A percentile compares a stretch with the other conserved stretches of the same genome.
phyloP scores from a whole-genome alignment of 2,329 filamentous ascomycete genomes.

The Aschersonia sp. region DNA sequence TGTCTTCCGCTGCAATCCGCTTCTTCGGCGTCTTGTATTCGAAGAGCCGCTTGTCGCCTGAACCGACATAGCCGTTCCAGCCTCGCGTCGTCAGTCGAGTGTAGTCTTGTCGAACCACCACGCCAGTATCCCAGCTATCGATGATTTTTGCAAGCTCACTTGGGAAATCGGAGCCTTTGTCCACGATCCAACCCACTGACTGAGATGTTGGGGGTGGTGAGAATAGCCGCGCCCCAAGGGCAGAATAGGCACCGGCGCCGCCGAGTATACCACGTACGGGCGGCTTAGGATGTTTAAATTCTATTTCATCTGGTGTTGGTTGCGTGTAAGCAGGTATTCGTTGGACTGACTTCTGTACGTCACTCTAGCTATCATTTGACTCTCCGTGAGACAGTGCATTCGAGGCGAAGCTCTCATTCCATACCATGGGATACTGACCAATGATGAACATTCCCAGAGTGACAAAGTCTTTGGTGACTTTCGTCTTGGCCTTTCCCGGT shows the following conservation, averaged over 20 bases:
- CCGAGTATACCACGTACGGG: conserved; percentile 67
- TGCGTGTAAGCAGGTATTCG: background rate
- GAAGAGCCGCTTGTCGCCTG: conserved; percentile 60
- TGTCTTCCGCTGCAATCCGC: conserved; percentile 58
- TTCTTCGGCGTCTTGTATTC: conserved; percentile 78
- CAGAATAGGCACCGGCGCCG: conserved; percentile 75
- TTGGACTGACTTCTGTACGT: background rate
- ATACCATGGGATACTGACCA: conserved; percentile 31
- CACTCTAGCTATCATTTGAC: background rate
- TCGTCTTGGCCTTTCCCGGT: background rate
- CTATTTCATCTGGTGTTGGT: conserved; percentile 62
- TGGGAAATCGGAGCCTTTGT: conserved; percentile 81
- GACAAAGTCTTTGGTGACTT: conserved; percentile 40
- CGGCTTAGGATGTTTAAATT: conserved; percentile 58
- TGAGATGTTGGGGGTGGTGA: conserved; percentile 53
- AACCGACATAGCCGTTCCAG: conserved; percentile 77
- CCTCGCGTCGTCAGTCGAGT: conserved; percentile 69
- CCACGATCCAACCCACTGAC: conserved; percentile 78
- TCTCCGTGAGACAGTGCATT: background rate
- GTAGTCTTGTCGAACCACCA: conserved; percentile 50
- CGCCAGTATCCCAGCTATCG: conserved; percentile 61
- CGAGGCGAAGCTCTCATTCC: background rate
- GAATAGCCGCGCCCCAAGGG: conserved; percentile 77
- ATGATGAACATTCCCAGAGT: conserved; percentile 64
- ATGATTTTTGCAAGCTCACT: conserved; percentile 46